Percentiles rank a stretch among this genome's conserved stretches.
These are phyloP conservation scores for Leccinum olivaceopallidum DNA, from an alignment of 768 basidiomycete species.

Conservation along the genomic window DNA sequence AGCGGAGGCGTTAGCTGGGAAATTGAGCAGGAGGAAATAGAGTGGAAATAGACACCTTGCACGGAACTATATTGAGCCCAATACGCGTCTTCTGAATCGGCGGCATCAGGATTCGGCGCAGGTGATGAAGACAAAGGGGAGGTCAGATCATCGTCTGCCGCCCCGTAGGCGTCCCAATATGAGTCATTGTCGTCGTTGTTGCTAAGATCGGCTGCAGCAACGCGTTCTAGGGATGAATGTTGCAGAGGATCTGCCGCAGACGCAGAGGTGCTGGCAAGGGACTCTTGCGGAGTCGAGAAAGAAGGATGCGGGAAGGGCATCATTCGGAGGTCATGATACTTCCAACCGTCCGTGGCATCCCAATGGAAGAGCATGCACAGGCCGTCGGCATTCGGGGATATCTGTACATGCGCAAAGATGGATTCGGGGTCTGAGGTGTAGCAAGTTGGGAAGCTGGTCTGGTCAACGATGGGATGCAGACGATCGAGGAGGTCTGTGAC, in stretches of 20 bases:
- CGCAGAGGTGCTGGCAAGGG: constrained; percentile 28
- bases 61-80: constrained; percentile 74
- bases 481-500: constrained; percentile 46
- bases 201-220: constrained; percentile 21
- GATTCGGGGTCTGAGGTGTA: constrained; percentile 52
- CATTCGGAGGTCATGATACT: constrained; percentile 64
- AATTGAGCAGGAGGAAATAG: constrained; percentile 14
- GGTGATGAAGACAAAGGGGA: constrained; percentile 18
- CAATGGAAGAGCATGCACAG: constrained; percentile 71
- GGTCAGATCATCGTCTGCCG: constrained; percentile 32
- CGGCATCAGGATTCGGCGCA: constrained; percentile 11
- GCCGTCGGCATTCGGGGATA: constrained; percentile 38
- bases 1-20: constrained; percentile 5
- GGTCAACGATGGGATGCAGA: constrained; percentile 28
- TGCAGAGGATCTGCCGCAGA: constrained; percentile 1
- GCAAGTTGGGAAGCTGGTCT: constrained; percentile 33
- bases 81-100: constrained; percentile 58
- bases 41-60: constrained; percentile 49
- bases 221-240: neutral
- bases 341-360: constrained; percentile 58
- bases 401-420: constrained; percentile 55
- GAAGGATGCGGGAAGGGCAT: constrained; percentile 68
- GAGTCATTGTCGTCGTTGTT: constrained; percentile 44
- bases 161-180: constrained; percentile 71
- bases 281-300: constrained; percentile 28